Base-by-base conservation (phyloP, 257 asterid species). In the Scutellaria minor region DNA sequence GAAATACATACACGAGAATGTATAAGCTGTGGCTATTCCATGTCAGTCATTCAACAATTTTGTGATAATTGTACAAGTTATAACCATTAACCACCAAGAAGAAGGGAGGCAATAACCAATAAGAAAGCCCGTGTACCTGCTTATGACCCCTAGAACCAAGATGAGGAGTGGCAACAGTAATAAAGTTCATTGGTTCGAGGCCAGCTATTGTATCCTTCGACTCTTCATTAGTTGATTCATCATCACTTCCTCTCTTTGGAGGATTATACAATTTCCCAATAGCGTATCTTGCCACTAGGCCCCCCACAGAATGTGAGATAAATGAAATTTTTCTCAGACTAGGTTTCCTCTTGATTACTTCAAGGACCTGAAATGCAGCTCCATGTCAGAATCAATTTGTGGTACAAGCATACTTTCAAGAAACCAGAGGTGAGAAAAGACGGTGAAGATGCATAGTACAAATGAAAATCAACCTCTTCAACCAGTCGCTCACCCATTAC, bases 301-400 rank as follows among this genome's bases (percentile, higher is more conserved):
- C 98, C 47, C 99, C 99, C 7, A 95, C 99, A 20, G 99, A 95
- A 92, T 95, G 99, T 51, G 98, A 92, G 81, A 95, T 77, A 71
- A 95, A 92, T 47, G 99, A 95, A 71, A 95, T 90, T 71, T 90
- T 92, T 81, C 61, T 87, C 85, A 95, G 41, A 68, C 75, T 77
- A 12, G 90, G 93, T 80, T 86, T 92, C 85, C 85, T 75, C 74
- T 78, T 79, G 50, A 86, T 83, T 75, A 95, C 84, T 62, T 90
- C 99, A 80, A 87, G 88, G 73, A 95, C 96, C 98, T 90, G 75
- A 18, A 78, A 55, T 64, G 75, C 57, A 80, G 44, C 72, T 72
- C 59, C 54, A 73, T 71, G 76, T 78, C 56, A 77, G 74, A 61
- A 60, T 27, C 54, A 72, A 53, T 22, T 69, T 24, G 35, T 53